Percentiles rank a stretch among this genome's conserved stretches.
phyloP scores from a whole-genome alignment of 1,284 basidiomycete species.

The Tranzscheliella williamsii region DNA sequence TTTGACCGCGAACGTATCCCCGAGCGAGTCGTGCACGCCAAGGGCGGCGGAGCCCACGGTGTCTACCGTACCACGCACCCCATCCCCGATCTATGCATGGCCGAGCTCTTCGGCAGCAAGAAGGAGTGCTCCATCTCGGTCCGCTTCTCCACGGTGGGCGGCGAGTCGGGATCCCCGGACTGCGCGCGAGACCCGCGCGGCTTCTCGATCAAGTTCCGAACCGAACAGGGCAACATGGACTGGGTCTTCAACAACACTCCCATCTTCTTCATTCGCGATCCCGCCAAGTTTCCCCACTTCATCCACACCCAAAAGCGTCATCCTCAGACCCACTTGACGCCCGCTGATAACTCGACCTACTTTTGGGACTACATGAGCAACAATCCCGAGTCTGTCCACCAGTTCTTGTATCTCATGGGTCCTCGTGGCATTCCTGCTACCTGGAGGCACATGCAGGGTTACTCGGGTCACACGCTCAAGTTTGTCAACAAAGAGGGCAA shows the following conservation, averaged over 20 bases:
- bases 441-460: conserved; percentile 42
- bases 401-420: conserved; percentile 44
- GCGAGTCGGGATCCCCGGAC: conserved; percentile 42
- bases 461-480: conserved; percentile 48
- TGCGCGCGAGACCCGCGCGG: conserved; percentile 44
- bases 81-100: conserved; percentile 34
- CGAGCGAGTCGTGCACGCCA: conserved; percentile 55
- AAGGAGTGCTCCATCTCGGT: conserved; percentile 30
- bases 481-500: conserved; percentile 44
- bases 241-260: conserved; percentile 48
- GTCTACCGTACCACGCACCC: conserved; percentile 41
- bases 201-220: conserved; percentile 48
- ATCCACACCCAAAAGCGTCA: conserved; percentile 52
- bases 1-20: conserved; percentile 58
- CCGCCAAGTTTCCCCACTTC: conserved; percentile 46
- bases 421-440: conserved; percentile 37
- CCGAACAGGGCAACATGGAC: conserved; percentile 36
- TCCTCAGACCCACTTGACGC: conserved; percentile 36
- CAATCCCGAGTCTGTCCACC: conserved; percentile 38
- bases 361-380: conserved; percentile 45
- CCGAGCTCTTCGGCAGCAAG: conserved; percentile 32
- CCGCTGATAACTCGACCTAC: conserved; percentile 27
- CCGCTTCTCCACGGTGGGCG: conserved; percentile 49
- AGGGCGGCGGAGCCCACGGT: conserved; percentile 52
- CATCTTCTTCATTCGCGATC: conserved; percentile 47